Evolutionary conservation across 139 green algal species (phyloP), one percentile per base, ranked within the genome.

Genomic region (Chlamydomonas urium): DNA sequence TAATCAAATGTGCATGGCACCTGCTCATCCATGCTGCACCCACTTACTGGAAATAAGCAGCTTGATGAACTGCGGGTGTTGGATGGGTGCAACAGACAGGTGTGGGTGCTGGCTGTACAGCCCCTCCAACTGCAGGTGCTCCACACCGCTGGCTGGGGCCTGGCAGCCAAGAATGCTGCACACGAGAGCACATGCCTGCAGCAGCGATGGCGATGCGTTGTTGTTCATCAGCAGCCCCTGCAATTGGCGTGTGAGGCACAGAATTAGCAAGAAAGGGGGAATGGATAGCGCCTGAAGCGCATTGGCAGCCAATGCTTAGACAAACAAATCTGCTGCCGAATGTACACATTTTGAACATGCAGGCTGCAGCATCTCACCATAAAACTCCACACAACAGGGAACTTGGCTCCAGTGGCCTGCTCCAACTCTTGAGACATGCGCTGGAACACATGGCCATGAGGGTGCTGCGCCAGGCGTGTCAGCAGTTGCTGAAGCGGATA

Each of bases 391-490:
- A 33, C 72, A 26, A 48, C 62, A 5, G 72, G 62, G 14, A 68
- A 48, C 17, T 14, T 4, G 2, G 47, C 59, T n/a, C 61, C 48
- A 24, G 62, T 38, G 1, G 62, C 61, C 2, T 31, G 38, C 50
- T 77, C 45, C 50, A 77, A 23, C 60, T 77, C 62, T 33, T 77
- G 62, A 24, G 37, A 56, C 47, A 77, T 45, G 26, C 62, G 33
- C 35, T 26, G 17, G 35, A 72, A 72, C 28, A 70, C 63, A 4
- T 57, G 35, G 38, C 63, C 63, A 45, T 45, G 24, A 50, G 66
- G 47, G 4, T 76, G 71, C 29, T 24, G 10, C 2, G 29, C 47
- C 23, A 69, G 38, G 29, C 28, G 6, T 10, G 38, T 31, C 71
- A 76, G 59, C 53, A 76, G 59, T 65, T 76, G 57, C 71, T 76